Evolutionary conservation across 202 grass and related monocot species (phyloP).

Genomic region (Musa balbisiana): DNA sequence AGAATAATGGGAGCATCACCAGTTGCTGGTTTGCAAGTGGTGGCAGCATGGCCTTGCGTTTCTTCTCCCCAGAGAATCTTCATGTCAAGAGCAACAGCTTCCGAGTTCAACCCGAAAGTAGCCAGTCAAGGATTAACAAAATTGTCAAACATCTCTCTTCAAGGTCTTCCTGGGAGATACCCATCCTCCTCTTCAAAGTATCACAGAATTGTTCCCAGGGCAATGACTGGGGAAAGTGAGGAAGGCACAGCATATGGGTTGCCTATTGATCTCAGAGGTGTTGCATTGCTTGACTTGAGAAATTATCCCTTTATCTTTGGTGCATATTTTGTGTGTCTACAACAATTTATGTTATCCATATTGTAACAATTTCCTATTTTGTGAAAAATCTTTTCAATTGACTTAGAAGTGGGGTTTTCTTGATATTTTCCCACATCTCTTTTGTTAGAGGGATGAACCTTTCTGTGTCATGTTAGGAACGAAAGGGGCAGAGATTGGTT

Average conservation of each 20-base stretch:
- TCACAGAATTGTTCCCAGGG: not conserved
- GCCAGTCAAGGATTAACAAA: not conserved
- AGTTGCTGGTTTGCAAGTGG: constrained; percentile 44
- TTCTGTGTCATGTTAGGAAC: not conserved
- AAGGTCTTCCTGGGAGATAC: not conserved
- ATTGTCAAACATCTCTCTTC: not conserved
- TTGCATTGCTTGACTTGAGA: no score
- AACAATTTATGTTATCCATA: not conserved
- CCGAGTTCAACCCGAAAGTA: not conserved
- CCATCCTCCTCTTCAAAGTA: not conserved
- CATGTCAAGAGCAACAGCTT: not conserved
- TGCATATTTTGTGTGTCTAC: no score
- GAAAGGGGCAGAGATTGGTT: no score
- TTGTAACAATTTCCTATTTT: not conserved
- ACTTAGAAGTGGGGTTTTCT: not conserved
- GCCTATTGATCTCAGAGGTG: constrained; percentile 16
- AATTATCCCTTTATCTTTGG: no score
- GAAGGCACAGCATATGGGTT: constrained; percentile 1
- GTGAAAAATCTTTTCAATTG: not conserved
- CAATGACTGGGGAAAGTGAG: constrained; percentile 13
- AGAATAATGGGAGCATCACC: constrained; percentile 44
- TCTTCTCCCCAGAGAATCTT: constrained; percentile 31
- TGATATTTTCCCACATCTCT: not conserved
- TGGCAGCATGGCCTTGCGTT: constrained; percentile 27
- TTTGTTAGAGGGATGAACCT: not conserved